Evolutionary conservation across 1,284 basidiomycete genomes (phyloP), one percentile per base, ranked within the genome.

Genomic region (Trametes sp.): DNA sequence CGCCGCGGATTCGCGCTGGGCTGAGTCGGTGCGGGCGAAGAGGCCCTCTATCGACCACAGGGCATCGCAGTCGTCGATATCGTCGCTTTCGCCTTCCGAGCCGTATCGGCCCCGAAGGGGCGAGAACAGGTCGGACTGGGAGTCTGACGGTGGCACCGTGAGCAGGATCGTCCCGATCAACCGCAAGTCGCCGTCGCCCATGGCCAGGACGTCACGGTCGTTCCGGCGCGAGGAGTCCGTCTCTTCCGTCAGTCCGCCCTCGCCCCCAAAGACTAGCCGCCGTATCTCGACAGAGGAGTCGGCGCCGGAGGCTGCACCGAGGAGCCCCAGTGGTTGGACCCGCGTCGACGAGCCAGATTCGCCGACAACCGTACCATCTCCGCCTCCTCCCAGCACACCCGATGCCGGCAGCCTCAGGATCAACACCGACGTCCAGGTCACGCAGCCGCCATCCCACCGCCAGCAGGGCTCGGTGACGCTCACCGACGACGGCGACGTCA

Each of bases 101-200:
- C 61, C 61, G 21, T 61, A 55, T 61, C 52, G 64, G 21, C 48
- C 66, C 1, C 69, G 63, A 41, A 61, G 69, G 28, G 63, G 60
- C 16, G 70, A 70, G 10, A 73, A 64, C 36, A 78, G 78, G 41
- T 82, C 81, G 24, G 86, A 84, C 46, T 77, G 79, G 68, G 87
- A 88, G 28, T 86, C 86, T 1, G 89, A 89, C 61, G 70, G 76
- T 11, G 76, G 70, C 38, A 72, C 76, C 11, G 41, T 48, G n/a
- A 88, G 88, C 71, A 80, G 89, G 58, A 76, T 81, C 53, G 81
- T 93, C 13, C 82, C 84, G 24, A 70, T 93, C 31, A 88, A 88
- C 70, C 84, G 88, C n/a, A 81, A 82, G 64, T 85, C 87, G 10
- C 73, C 89, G 8, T 92, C 89, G 4, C 89, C 90, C 1, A 88